These are phyloP conservation scores for Takashimella tepidaria DNA, from an alignment of 1,284 basidiomycete genomes.

Conservation along the genomic window DNA sequence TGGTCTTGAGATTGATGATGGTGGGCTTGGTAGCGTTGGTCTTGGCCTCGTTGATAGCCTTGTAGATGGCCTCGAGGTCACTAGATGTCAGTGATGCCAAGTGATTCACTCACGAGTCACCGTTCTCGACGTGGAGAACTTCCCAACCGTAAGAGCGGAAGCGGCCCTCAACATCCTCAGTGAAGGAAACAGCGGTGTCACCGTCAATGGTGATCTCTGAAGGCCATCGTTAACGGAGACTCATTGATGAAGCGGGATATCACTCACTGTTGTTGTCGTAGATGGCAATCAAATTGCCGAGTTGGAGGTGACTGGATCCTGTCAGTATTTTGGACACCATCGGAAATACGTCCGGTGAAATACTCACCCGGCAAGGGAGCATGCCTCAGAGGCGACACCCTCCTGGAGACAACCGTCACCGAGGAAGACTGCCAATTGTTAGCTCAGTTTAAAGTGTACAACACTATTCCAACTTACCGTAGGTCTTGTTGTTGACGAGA, in stretches of 20 bases:
- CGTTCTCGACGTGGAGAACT: conserved; percentile 75
- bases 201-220: conserved; percentile 94
- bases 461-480: conserved; percentile 53
- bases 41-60: conserved; percentile 72
- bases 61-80: conserved; percentile 72
- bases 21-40: conserved; percentile 76
- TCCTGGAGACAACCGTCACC: conserved; percentile 97
- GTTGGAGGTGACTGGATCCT: conserved; percentile 73
- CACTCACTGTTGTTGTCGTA: conserved; percentile 78
- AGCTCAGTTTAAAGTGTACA: neutral
- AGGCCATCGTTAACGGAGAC: neutral
- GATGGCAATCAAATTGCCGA: conserved; percentile 86
- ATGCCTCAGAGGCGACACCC: conserved; percentile 85
- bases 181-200: conserved; percentile 85
- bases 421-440: conserved; percentile 62
- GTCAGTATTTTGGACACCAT: neutral
- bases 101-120: conserved; percentile 62
- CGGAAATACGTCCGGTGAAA: neutral
- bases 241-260: neutral
- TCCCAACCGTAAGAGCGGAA: conserved; percentile 93
- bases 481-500: conserved; percentile 85
- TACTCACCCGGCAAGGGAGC: conserved; percentile 68
- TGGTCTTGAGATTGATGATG: conserved; percentile 78
- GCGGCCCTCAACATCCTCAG: conserved; percentile 83
- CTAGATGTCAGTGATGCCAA: conserved; percentile 44